Percentiles rank a stretch among this genome's conserved stretches.
phyloP scores from a whole-genome alignment of 805 yeast species.

The Kluyveromyces nonfermentans region DNA sequence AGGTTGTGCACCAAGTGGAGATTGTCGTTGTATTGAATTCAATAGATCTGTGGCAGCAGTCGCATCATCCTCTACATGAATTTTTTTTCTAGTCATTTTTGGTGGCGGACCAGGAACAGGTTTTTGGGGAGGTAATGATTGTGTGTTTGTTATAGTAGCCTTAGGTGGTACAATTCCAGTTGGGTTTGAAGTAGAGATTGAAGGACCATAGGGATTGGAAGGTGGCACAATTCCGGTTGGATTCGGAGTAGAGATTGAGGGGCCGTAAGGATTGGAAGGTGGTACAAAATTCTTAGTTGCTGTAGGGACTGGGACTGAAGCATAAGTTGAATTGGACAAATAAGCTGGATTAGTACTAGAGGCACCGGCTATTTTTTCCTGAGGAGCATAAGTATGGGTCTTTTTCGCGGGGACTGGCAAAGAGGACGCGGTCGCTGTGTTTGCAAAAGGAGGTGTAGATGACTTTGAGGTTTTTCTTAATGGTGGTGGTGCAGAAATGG shows the following conservation, averaged over 20 bases:
- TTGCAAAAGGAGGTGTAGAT: conserved; percentile 12
- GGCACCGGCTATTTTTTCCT: not conserved
- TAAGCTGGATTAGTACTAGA: conserved; percentile 5
- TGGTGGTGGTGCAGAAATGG: conserved; percentile 22
- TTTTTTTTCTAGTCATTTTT: conserved; percentile 16
- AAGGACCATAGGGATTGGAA: conserved; percentile 34
- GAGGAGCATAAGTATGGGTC: conserved; percentile 7
- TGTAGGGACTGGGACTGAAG: conserved; percentile 11
- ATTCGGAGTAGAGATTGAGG: conserved; percentile 27
- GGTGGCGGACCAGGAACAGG: conserved; percentile 29
- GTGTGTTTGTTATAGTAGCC: conserved; percentile 14
- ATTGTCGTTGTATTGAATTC: conserved; percentile 13
- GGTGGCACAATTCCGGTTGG: conserved; percentile 30
- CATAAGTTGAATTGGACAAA: not conserved
- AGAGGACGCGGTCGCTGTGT: conserved; percentile 22
- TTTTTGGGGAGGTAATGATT: conserved; percentile 18
- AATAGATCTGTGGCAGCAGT: conserved; percentile 16
- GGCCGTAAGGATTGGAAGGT: conserved; percentile 34
- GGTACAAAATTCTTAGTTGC: conserved; percentile 16
- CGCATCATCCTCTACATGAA: conserved; percentile 12
- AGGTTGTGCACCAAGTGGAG: not conserved
- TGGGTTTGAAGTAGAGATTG: conserved; percentile 9
- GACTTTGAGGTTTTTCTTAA: conserved; percentile 9
- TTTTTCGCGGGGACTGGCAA: conserved; percentile 8
- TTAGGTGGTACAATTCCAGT: conserved; percentile 4